Conservation (phyloP, 495 filamentous ascomycete species). For the Staphylotrichum longicolle region DNA sequence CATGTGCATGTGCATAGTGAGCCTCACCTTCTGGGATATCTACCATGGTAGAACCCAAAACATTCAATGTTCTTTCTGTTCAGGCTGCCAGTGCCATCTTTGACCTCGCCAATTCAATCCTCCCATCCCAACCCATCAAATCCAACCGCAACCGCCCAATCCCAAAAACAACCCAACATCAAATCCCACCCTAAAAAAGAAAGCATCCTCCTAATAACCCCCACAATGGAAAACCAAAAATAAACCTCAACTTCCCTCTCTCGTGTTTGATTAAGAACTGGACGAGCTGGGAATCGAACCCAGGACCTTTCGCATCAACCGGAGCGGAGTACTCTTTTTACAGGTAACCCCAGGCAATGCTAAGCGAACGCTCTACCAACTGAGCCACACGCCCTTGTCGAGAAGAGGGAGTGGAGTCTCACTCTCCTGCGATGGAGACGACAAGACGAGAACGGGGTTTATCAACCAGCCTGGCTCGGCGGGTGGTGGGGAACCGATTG, state of each 20-base stretch:
- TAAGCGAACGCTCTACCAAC: constrained; percentile 26
- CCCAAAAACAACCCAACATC: no score
- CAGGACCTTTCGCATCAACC: constrained; percentile 20
- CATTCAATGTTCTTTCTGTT: no score
- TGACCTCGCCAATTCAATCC: no score
- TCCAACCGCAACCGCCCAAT: no score
- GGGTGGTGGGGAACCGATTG: no score
- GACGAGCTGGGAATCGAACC: constrained; percentile 25
- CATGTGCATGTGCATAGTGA: no score
- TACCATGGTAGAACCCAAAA: no score
- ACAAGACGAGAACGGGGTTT: background rate
- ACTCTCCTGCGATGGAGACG: constrained; percentile 3
- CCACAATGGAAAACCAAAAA: background rate
- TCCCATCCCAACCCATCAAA: no score
- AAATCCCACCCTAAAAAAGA: background rate
- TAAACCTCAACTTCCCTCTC: background rate
- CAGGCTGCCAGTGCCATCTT: no score
- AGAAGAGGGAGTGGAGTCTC: background rate
- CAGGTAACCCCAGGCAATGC: constrained; percentile 4
- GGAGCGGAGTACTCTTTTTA: background rate
- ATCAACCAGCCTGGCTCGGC: background rate
- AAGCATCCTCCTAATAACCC: background rate
- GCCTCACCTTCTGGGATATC: no score
- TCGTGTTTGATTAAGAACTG: background rate
- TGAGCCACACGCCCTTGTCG: constrained; percentile 20